Base-by-base conservation (phyloP, 345 rosid species). In the Eucalyptus tenuipes region DNA sequence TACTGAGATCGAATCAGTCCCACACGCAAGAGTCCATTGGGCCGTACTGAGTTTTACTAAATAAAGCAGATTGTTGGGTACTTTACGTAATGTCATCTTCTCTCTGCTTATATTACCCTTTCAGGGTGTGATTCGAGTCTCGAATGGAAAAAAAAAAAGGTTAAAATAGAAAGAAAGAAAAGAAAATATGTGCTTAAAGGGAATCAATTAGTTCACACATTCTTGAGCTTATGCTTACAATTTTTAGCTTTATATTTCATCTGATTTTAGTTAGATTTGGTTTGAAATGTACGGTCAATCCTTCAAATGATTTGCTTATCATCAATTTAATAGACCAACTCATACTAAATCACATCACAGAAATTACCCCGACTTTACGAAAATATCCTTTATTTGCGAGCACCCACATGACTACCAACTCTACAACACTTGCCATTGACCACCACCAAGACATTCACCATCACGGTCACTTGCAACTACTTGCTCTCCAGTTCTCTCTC, bases 11-110 rank as follows among this genome's bases (percentile, higher is more conserved):
- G 61, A 55, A 55, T 24, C 61, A 2, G 27, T 55, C 29, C 13
- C 61, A 4, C 27, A 24, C 13, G 29, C 27, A 52, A 52, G 61
- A 24, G 27, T 24, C 61, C 13, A 55, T 55, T 8, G 61, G 61
- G 61, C 61, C 61, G 29, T 22, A 55, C 24, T 55, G 29, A 55
- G 61, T 0, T 55, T 55, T 24, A 55, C 27, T 55, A 24, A 55
- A 55, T 24, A 8, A 4, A 55, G 61, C 61, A 1, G 61, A 55
- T 4, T 55, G 9, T 24, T 55, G 61, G 27, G 61, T 24, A 24
- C 1, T 9, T 55, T 0, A 18, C 57, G 61, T 4, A 9, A 0
- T 10, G 61, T 55, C 61, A 10, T 55, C 0, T 24, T 22, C 61
- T 55, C 61, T 55, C 6, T 55, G 61, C 6, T 2, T 55, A 24